Evolutionary conservation across 805 yeast species (phyloP).

Genomic region (Ogataea sp.): DNA sequence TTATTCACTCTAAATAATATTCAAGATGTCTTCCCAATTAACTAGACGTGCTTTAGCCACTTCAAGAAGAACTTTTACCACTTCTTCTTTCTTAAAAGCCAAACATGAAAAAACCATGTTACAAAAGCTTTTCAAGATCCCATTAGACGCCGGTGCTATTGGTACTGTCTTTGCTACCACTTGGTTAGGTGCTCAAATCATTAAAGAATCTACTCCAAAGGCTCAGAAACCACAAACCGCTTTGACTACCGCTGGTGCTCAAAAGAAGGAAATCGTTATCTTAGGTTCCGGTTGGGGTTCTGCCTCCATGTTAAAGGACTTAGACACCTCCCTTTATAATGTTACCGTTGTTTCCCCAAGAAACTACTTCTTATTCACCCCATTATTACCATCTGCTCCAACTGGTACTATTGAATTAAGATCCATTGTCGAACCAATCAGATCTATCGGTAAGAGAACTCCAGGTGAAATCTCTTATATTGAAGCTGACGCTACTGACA

Average conservation of each 20-base stretch:
- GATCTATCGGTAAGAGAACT: constrained; percentile 41
- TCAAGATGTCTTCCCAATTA: constrained; percentile 8
- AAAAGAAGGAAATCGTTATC: constrained; percentile 30
- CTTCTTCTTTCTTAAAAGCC: constrained; percentile 9
- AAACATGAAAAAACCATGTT: constrained; percentile 12
- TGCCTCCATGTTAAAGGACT: constrained; percentile 41
- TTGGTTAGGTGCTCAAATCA: constrained; percentile 31
- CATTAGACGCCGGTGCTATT: constrained; percentile 19
- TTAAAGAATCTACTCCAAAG: constrained; percentile 34
- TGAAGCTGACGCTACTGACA: constrained; percentile 49
- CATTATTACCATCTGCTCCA: constrained; percentile 46
- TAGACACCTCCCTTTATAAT: constrained; percentile 45
- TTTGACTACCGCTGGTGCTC: constrained; percentile 34
- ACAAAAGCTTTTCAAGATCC: constrained; percentile 17
- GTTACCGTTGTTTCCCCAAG: constrained; percentile 48
- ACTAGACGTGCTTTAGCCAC: constrained; percentile 5
- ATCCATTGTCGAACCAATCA: constrained; percentile 46
- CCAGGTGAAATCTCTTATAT: constrained; percentile 44
- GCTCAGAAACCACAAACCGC: constrained; percentile 37
- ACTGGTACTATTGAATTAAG: constrained; percentile 47
- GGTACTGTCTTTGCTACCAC: constrained; percentile 19
- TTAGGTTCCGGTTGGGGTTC: constrained; percentile 56
- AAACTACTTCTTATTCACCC: constrained; percentile 49
- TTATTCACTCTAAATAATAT: no score
- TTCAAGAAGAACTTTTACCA: constrained; percentile 15